Evolutionary conservation across 345 rosid genomes (phyloP).

Genomic region (Salix brachista): DNA sequence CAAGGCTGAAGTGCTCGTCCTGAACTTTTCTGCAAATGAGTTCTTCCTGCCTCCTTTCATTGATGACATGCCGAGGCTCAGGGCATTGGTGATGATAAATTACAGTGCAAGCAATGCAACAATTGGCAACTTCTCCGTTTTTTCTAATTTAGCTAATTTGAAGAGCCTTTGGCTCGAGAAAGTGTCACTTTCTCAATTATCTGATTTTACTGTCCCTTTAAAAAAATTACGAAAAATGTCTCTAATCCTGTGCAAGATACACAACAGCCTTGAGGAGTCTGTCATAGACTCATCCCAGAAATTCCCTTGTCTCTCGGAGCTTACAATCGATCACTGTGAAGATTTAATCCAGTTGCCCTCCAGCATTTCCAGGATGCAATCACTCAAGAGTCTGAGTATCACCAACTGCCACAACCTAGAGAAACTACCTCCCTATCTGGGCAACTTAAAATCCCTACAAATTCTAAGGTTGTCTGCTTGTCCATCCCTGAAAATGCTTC

Average conservation of each 20-base stretch:
- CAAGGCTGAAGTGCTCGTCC: conserved; percentile 73
- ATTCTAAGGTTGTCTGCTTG: conserved; percentile 74
- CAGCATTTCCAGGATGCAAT: conserved; percentile 44
- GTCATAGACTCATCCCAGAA: conserved; percentile 38
- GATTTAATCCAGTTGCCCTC: conserved; percentile 60
- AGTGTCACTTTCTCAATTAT: conserved; percentile 46
- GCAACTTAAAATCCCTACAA: conserved; percentile 45
- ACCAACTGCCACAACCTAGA: conserved; percentile 77
- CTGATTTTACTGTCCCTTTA: conserved; percentile 40
- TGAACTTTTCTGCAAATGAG: conserved; percentile 57
- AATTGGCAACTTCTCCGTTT: conserved; percentile 50
- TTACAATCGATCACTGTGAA: conserved; percentile 75
- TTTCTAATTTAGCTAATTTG: conserved; percentile 45
- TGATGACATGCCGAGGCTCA: conserved; percentile 63
- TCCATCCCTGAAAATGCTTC: conserved; percentile 53
- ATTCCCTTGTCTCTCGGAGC: conserved; percentile 63
- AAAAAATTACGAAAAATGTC: conserved; percentile 56
- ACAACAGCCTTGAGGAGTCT: conserved; percentile 50
- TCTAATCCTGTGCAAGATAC: conserved; percentile 69
- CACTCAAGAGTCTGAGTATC: conserved; percentile 60
- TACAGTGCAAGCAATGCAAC: conserved; percentile 46
- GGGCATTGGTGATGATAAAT: conserved; percentile 70
- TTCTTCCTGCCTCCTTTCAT: conserved; percentile 80
- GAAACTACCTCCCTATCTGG: conserved; percentile 49
- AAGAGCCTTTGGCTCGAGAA: conserved; percentile 90